phyloP scores from a whole-genome alignment of 2,329 filamentous ascomycete species.

The Paecilomyces fulvus region DNA sequence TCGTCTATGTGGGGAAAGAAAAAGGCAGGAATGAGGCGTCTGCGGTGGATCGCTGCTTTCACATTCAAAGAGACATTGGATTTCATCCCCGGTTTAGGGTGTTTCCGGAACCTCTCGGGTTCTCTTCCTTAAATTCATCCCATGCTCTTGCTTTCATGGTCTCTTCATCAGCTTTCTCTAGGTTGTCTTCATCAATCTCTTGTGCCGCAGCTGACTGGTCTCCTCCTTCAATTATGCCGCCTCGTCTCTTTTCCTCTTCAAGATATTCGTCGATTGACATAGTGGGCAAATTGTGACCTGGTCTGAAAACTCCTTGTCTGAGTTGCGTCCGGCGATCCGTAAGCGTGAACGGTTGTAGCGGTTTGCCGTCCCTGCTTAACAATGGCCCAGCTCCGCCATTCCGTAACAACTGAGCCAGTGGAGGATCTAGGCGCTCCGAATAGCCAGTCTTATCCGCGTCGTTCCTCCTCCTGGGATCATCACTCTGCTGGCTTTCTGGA shows the following conservation, averaged over 20 bases:
- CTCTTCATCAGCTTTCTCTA: constrained; percentile 78
- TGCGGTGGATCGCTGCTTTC: background rate
- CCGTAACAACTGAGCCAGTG: constrained; percentile 44
- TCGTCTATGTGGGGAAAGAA: background rate
- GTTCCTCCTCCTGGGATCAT: constrained; percentile 36
- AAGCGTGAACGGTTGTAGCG: constrained; percentile 83
- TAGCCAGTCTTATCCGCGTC: constrained; percentile 49
- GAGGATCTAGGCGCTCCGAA: constrained; percentile 65
- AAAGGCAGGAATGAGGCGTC: background rate
- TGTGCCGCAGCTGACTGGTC: constrained; percentile 60
- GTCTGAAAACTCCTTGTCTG: constrained; percentile 72
- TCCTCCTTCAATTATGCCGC: constrained; percentile 85
- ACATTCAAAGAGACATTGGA: background rate
- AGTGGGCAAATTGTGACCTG: constrained; percentile 87
- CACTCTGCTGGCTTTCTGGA: constrained; percentile 21
- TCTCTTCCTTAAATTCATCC: constrained; percentile 90
- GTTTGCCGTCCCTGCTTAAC: constrained; percentile 69
- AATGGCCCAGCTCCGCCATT: constrained; percentile 57
- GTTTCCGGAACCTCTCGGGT: constrained; percentile 58
- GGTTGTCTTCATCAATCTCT: constrained; percentile 80
- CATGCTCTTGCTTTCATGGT: constrained; percentile 89
- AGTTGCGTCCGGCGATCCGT: constrained; percentile 68
- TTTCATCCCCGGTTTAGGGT: constrained; percentile 40
- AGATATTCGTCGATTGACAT: constrained; percentile 98
- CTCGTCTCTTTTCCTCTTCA: constrained; percentile 75